Evolutionary conservation across 352 stramenopile species (phyloP), one percentile per base, ranked within the genome.

Genomic region (Phytophthora pini): DNA sequence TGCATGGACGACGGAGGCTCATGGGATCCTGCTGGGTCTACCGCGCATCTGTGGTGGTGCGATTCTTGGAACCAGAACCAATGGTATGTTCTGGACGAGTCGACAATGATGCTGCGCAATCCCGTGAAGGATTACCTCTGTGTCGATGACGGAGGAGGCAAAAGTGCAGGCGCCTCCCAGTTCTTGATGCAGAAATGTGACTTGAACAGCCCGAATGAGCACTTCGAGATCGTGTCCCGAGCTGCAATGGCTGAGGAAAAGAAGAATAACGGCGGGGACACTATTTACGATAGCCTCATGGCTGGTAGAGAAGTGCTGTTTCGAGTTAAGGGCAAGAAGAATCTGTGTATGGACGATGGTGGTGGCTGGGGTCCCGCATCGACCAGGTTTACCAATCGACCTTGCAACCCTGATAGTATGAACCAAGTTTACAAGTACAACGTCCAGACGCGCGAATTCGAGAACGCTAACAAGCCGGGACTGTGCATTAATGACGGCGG

Each of bases 311-410:
- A 74, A 20, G 47, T 69, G 29, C 52, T 76, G 56, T 34, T 76
- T 29, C 67, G 67, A 22, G 11, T 62, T 27, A 50, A 56, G 4
- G 53, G 62, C 0, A 75, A 76, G 36, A 65, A 60, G 15, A 67
- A 68, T 12, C 11, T 79, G 10, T 80, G 72, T 36, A 29, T 80
- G 15, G 72, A 80, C 20, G 72, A 80, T 32, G 72, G 72, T 7
- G 69, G 59, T 41, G 59, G 65, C 17, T 72, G 59, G 39, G 50
- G 41, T 2, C 44, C 44, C 26, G 72, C 47, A 4, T 26, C 55
- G 24, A 70, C 61, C 17, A 56, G 68, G n/a, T 67, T 79, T 4
- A 36, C 27, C 5, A 17, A 65, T 12, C 38, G 50, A 31, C 24
- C 45, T 2, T 78, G 71, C 38, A 56, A 76, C 43, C 24, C 67